Evolutionary conservation across 805 yeast species (phyloP), one percentile per base, ranked within the genome.

Genomic region (Yarrowia sp.): DNA sequence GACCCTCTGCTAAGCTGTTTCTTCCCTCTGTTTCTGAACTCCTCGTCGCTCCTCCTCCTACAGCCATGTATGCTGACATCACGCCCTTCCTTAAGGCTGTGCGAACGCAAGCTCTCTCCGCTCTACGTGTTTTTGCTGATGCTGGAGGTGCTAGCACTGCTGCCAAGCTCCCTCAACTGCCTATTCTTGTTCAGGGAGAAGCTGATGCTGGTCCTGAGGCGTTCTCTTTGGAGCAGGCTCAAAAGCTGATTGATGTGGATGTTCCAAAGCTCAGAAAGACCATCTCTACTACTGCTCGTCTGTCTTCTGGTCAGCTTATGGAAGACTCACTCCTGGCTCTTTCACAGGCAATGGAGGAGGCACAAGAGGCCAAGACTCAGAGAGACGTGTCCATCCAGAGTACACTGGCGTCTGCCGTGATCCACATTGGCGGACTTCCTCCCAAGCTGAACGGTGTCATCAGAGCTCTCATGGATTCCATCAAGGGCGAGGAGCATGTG

Each of bases 201-300:
- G 80, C 85, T 0, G 96, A 90, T 66, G 96, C 98, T 1, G 98
- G 97, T 1, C 91, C 96, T 1, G 92, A 88, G 70, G 98, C 98
- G 0, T 95, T 95, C 76, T 84, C 91, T 16, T 74, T 95, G 43
- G 88, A 83, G 46, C 83, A 84, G 67, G 98, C 97, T 1, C 88
- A 88, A 65, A 83, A 84, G 67, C 82, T 92, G 17, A 78, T 87
- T 33, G 78, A 78, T 43, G 89, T 85, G 41, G 83, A 85, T 7
- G 90, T 84, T 71, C 83, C 82, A n/a, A 87, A 87, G 71, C 77
- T 91, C 68, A 77, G 85, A 68, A 84, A 82, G 65, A 73, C 82
- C 9, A 76, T 95, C 70, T 79, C 88, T 16, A 85, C 96, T 4
- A 81, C 89, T 2, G 82, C 85, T 67, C 86, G 92, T 67, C 83